phyloP scores from a whole-genome alignment of 768 basidiomycete species.

The Tylopilus rubrobrunneus region DNA sequence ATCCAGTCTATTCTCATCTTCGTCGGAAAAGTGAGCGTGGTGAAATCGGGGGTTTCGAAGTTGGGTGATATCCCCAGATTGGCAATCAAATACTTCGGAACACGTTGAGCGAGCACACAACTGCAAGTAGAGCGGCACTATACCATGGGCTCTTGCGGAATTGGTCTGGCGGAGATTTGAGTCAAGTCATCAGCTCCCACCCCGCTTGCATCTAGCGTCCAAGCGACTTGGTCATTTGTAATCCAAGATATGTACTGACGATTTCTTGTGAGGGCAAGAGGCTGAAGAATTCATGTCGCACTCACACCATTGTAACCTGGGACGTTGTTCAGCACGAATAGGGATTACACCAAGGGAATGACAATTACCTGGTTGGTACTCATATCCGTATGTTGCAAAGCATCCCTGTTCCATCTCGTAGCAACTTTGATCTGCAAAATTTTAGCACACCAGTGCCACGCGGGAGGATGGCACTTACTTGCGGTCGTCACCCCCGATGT shows the following conservation, averaged over 20 bases:
- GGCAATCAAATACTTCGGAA: conserved; percentile 68
- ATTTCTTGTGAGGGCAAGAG: conserved; percentile 5
- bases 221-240: conserved; percentile 52
- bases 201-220: conserved; percentile 66
- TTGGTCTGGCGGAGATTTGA: conserved; percentile 62
- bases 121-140: conserved; percentile 5
- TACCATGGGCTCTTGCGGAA: conserved; percentile 85
- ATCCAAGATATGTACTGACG: conserved; percentile 79
- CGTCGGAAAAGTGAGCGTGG: conserved; percentile 67
- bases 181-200: conserved; percentile 53
- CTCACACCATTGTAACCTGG: conserved; percentile 43
- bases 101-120: not conserved
- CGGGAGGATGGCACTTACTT: conserved; percentile 32
- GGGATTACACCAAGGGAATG: not conserved
- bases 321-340: not conserved
- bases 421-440: conserved; percentile 55
- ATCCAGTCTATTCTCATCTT: conserved; percentile 82
- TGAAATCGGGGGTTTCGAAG: conserved; percentile 73
- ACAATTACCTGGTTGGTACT: conserved; percentile 64
- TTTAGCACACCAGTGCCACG: not conserved
- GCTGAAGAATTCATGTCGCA: conserved; percentile 3
- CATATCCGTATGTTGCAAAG: conserved; percentile 73
- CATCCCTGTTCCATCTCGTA: conserved; percentile 53
- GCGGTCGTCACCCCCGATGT: conserved; percentile 67
- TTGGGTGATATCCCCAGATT: conserved; percentile 84